Evolutionary conservation across 192 early-diverging fungal species (phyloP).

Genomic region (Coemansia sp.): DNA sequence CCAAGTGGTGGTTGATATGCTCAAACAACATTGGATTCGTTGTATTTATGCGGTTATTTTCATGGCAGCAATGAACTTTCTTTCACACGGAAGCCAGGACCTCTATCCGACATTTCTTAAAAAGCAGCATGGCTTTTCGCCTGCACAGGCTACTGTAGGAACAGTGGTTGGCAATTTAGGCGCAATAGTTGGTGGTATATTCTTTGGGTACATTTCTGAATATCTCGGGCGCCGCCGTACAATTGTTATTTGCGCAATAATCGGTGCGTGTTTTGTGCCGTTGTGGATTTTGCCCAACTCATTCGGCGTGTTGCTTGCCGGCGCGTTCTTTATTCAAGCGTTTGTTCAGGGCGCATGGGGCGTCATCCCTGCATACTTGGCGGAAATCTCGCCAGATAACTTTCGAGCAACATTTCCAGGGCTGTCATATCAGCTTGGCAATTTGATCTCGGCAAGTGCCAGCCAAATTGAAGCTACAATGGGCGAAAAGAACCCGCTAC

Average conservation of each 20-base stretch:
- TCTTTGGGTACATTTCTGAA: constrained; percentile 69
- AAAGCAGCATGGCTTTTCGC: constrained; percentile 58
- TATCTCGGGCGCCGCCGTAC: constrained; percentile 63
- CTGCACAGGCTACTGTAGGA: constrained; percentile 58
- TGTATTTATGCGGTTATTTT: constrained; percentile 57
- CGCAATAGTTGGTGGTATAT: constrained; percentile 67
- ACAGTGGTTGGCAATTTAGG: constrained; percentile 63
- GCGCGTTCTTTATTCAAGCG: constrained; percentile 53
- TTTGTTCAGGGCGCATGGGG: constrained; percentile 57
- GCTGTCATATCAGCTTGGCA: constrained; percentile 74
- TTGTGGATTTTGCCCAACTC: constrained; percentile 60
- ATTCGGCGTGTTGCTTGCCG: constrained; percentile 35
- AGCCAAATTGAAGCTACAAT: constrained; percentile 60
- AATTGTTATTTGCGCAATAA: constrained; percentile 55
- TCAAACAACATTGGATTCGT: constrained; percentile 58
- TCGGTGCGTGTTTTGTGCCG: constrained; percentile 65
- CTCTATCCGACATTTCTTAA: constrained; percentile 70
- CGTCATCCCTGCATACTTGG: constrained; percentile 68
- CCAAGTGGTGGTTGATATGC: constrained; percentile 39
- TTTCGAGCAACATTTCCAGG: constrained; percentile 71
- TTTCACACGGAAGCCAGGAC: constrained; percentile 70
- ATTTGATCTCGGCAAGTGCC: constrained; percentile 60
- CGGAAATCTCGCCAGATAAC: constrained; percentile 65
- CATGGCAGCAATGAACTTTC: constrained; percentile 70
- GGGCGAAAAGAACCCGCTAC: constrained; percentile 55